phyloP scores from a whole-genome alignment of 163 green algal genomes.

The Chloromonas sp. region DNA sequence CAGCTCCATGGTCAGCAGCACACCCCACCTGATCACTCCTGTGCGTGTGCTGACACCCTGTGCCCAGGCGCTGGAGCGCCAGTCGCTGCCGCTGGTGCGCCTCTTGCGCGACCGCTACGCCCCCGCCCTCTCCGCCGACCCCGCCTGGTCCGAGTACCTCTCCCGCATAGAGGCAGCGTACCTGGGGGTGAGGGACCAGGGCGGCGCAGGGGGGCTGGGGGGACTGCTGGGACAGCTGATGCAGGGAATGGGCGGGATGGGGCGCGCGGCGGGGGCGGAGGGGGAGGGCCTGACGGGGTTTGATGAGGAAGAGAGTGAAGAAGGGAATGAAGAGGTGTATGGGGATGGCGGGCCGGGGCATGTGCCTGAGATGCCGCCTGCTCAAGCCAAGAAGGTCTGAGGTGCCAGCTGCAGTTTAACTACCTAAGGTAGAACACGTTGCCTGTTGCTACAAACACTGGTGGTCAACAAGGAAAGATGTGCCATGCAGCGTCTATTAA shows the following conservation, averaged over 20 bases:
- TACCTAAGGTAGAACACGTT: too few relatives aligned
- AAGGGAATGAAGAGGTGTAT: neutral
- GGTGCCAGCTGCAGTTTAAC: too few relatives aligned
- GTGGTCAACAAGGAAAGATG: too few relatives aligned
- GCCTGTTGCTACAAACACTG: too few relatives aligned
- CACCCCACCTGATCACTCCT: too few relatives aligned
- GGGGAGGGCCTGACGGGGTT: neutral
- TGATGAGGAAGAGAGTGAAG: neutral
- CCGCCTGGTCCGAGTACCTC: slow-evolving; percentile 17
- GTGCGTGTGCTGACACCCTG: too few relatives aligned
- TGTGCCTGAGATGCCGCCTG: too few relatives aligned
- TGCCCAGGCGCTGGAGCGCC: slow-evolving; percentile 6
- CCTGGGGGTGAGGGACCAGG: slow-evolving; percentile 6
- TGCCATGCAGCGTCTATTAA: too few relatives aligned
- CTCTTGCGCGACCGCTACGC: slow-evolving; percentile 20
- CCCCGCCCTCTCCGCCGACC: slow-evolving; percentile 8
- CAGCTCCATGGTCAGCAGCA: too few relatives aligned
- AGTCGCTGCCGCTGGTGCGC: slow-evolving; percentile 13
- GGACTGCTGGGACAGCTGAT: slow-evolving; percentile 17
- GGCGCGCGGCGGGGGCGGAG: too few relatives aligned
- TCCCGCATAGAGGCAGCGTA: slow-evolving; percentile 19
- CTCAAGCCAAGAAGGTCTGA: too few relatives aligned
- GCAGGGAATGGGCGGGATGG: slow-evolving; percentile 6
- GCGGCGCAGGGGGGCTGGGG: slow-evolving; percentile 7
- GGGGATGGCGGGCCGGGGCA: neutral